A percentile compares a stretch with the other conserved stretches of the same genome.
Conservation (phyloP, 305 asterid species). For the Fraxinus dipetala region DNA sequence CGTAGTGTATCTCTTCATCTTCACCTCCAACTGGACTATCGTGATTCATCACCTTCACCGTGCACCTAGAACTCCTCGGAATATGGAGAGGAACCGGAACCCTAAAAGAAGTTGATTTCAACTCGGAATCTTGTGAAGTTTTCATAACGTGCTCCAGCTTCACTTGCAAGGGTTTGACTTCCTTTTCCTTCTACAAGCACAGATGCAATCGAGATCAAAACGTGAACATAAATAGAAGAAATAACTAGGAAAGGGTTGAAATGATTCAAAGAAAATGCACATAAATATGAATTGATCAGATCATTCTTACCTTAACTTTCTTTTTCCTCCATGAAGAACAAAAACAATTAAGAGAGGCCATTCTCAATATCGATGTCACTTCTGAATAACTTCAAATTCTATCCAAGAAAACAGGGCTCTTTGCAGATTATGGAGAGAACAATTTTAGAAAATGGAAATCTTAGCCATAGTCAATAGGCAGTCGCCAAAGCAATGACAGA, state of each 20-base stretch:
- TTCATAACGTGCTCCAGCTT: slow-evolving; percentile 37
- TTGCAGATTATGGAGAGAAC: background rate
- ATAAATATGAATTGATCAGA: background rate
- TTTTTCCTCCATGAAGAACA: slow-evolving; percentile 37
- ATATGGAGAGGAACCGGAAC: slow-evolving; percentile 42
- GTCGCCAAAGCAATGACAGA: slow-evolving; percentile 44
- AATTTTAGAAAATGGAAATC: slow-evolving; percentile 18
- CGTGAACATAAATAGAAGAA: background rate
- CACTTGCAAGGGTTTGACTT: slow-evolving; percentile 29
- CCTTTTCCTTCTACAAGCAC: slow-evolving; percentile 36
- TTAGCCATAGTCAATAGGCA: slow-evolving; percentile 72
- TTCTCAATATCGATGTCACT: slow-evolving; percentile 19
- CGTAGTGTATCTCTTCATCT: slow-evolving; percentile 42
- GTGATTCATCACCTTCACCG: slow-evolving; percentile 50
- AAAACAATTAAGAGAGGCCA: slow-evolving; percentile 44
- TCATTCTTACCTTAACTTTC: slow-evolving; percentile 34
- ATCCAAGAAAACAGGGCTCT: slow-evolving; percentile 9
- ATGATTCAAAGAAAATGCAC: background rate
- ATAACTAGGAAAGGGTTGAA: background rate
- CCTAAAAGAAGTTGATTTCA: slow-evolving; percentile 38
- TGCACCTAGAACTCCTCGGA: slow-evolving; percentile 38
- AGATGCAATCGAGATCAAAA: slow-evolving; percentile 12
- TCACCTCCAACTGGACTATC: slow-evolving; percentile 48
- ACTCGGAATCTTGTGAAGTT: slow-evolving; percentile 32
- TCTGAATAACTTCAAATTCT: background rate